Percentiles rank a stretch among this genome's conserved stretches.
These are phyloP conservation scores for Mortierella sp. DNA, from an alignment of 371 early-diverging fungal species.

Conservation along the genomic window DNA sequence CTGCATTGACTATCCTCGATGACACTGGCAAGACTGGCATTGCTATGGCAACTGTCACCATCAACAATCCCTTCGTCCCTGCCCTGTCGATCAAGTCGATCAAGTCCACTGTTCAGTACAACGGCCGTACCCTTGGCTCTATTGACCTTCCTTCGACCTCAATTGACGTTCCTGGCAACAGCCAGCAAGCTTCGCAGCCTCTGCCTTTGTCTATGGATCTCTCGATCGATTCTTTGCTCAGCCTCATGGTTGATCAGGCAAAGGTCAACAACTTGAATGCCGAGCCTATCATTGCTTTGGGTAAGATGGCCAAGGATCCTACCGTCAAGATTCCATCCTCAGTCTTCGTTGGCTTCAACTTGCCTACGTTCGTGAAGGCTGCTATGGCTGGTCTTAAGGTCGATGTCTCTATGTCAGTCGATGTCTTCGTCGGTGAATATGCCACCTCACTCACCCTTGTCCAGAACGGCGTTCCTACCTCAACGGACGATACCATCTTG, in stretches of 20 bases:
- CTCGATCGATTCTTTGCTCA: slow-evolving; percentile 42
- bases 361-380: slow-evolving; percentile 59
- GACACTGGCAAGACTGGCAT: slow-evolving; percentile 58
- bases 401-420: slow-evolving; percentile 60
- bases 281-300: slow-evolving; percentile 60
- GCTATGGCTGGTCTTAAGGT: slow-evolving; percentile 65
- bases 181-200: slow-evolving; percentile 35
- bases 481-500: slow-evolving; percentile 59
- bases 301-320: slow-evolving; percentile 56
- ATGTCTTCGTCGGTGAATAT: slow-evolving; percentile 63
- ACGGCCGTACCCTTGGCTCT: slow-evolving; percentile 61
- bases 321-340: slow-evolving; percentile 53
- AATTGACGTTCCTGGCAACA: slow-evolving; percentile 31
- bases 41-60: slow-evolving; percentile 59
- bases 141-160: slow-evolving; percentile 52
- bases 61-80: slow-evolving; percentile 67
- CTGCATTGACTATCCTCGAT: slow-evolving; percentile 58
- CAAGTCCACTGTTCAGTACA: slow-evolving; percentile 59
- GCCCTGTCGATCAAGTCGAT: slow-evolving; percentile 62
- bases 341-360: slow-evolving; percentile 59
- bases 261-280: slow-evolving; percentile 57
- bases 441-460: slow-evolving; percentile 56
- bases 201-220: slow-evolving; percentile 50
- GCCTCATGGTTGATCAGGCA: slow-evolving; percentile 60
- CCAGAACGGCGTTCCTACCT: slow-evolving; percentile 58